phyloP scores from a whole-genome alignment of 2,329 filamentous ascomycete species.

The Bipolaris zeicola region DNA sequence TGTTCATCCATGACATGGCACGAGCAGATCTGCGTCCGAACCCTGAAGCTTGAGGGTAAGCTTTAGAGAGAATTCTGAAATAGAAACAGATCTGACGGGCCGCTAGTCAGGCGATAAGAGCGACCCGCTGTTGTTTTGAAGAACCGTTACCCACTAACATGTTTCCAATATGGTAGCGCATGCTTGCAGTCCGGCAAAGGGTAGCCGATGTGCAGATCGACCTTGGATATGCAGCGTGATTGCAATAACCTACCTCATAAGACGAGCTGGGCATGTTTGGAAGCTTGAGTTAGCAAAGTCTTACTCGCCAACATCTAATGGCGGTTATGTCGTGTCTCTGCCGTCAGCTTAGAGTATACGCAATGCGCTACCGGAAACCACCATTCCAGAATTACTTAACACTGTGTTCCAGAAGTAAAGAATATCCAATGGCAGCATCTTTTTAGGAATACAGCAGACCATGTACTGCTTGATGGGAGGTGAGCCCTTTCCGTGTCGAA shows the following conservation, averaged over 20 bases:
- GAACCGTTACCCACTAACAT: constrained; percentile 21
- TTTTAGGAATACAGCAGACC: constrained; percentile 8
- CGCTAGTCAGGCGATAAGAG: constrained; percentile 24
- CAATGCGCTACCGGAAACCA: not conserved
- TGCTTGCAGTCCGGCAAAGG: constrained; percentile 21
- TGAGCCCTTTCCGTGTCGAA: constrained; percentile 19
- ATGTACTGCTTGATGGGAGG: not conserved
- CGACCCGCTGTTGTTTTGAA: constrained; percentile 23
- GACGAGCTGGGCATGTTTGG: not conserved
- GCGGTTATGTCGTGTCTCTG: constrained; percentile 3
- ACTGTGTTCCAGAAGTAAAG: not conserved
- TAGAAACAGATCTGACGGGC: constrained; percentile 19
- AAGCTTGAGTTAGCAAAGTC: not conserved
- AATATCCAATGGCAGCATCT: not conserved
- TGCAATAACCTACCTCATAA: not conserved
- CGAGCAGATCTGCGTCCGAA: constrained; percentile 14
- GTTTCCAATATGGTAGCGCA: constrained; percentile 15
- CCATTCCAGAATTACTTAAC: not conserved
- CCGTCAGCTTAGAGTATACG: not conserved
- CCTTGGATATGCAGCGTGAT: constrained; percentile 1
- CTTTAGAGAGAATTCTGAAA: constrained; percentile 12
- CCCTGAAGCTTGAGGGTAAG: constrained; percentile 15
- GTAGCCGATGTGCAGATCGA: constrained; percentile 20
- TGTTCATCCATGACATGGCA: constrained; percentile 3
- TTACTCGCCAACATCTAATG: not conserved